phyloP scores from a whole-genome alignment of 2,329 filamentous ascomycete species.

The Myrmaecium sp. region DNA sequence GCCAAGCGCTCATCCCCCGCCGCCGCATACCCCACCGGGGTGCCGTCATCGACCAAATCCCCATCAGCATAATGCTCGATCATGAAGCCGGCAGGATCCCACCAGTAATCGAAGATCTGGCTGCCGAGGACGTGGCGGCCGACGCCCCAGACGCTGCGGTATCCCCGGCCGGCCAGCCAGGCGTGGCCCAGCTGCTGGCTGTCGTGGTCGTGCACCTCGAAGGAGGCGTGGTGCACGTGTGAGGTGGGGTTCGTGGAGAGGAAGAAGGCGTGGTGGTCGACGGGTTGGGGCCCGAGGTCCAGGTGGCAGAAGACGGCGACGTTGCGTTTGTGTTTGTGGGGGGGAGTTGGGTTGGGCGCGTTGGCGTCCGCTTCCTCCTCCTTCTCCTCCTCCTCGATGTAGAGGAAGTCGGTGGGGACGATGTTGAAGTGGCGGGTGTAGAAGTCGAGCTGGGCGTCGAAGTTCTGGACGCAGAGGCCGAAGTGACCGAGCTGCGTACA shows the following conservation, averaged over 20 bases:
- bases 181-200: slow-evolving; percentile 53
- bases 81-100: slow-evolving; percentile 45
- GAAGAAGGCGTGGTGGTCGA: slow-evolving; percentile 42
- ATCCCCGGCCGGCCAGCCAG: slow-evolving; percentile 46
- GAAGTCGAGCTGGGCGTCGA: slow-evolving; percentile 21
- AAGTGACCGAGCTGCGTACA: slow-evolving; percentile 27
- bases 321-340: slow-evolving; percentile 12
- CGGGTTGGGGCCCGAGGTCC: slow-evolving; percentile 31
- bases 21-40: slow-evolving; percentile 25
- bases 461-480: slow-evolving; percentile 24
- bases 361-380: neutral
- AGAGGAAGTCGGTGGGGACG: slow-evolving; percentile 28
- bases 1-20: slow-evolving; percentile 24
- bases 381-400: slow-evolving; percentile 9
- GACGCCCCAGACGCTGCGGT: slow-evolving; percentile 52
- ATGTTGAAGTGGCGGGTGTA: slow-evolving; percentile 32
- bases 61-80: slow-evolving; percentile 57
- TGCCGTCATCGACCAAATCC: slow-evolving; percentile 44
- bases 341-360: slow-evolving; percentile 1
- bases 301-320: slow-evolving; percentile 37
- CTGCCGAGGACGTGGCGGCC: slow-evolving; percentile 52
- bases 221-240: slow-evolving; percentile 51
- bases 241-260: slow-evolving; percentile 20
- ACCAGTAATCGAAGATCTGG: slow-evolving; percentile 62
- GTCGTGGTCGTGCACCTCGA: slow-evolving; percentile 57